A percentile compares a stretch with the other conserved stretches of the same genome.
Evolutionary conservation across 23 red algal species (phyloP).

Genomic region (Gracilaria gracilis): DNA sequence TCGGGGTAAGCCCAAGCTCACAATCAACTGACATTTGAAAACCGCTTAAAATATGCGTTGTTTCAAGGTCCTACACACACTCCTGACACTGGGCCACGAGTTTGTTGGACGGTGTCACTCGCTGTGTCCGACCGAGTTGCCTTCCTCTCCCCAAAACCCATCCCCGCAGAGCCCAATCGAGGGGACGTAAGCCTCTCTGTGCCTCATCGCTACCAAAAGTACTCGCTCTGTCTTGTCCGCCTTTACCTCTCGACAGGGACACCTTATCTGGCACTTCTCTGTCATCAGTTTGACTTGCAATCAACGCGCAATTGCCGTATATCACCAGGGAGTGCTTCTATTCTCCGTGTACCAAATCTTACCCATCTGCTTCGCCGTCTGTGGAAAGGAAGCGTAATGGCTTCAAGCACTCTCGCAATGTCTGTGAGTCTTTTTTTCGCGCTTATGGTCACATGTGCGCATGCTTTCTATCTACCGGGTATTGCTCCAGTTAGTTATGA

Average conservation of each 20-base stretch:
- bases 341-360: not conserved
- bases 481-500: slow-evolving; percentile 84
- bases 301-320: not conserved
- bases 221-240: not conserved
- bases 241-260: not conserved
- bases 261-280: not conserved
- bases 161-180: slow-evolving; percentile 9
- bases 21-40: slow-evolving; percentile 6
- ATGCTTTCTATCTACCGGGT: slow-evolving; percentile 93
- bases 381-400: not conserved
- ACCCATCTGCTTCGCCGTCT: not conserved
- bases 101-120: not conserved
- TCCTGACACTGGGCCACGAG: slow-evolving; percentile 35
- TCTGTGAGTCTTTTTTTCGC: slow-evolving; percentile 5
- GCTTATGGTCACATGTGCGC: not conserved
- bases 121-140: not conserved
- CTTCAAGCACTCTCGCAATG: not conserved
- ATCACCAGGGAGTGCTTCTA: not conserved
- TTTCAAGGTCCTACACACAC: not conserved
- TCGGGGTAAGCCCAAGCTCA: not conserved
- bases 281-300: not conserved
- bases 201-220: not conserved
- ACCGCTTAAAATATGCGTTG: not conserved
- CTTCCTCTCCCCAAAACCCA: slow-evolving; percentile 2
- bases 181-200: slow-evolving; percentile 3